These are phyloP conservation scores for Podospora pseudoanserina DNA, from an alignment of 495 filamentous ascomycete genomes.

Conservation along the genomic window DNA sequence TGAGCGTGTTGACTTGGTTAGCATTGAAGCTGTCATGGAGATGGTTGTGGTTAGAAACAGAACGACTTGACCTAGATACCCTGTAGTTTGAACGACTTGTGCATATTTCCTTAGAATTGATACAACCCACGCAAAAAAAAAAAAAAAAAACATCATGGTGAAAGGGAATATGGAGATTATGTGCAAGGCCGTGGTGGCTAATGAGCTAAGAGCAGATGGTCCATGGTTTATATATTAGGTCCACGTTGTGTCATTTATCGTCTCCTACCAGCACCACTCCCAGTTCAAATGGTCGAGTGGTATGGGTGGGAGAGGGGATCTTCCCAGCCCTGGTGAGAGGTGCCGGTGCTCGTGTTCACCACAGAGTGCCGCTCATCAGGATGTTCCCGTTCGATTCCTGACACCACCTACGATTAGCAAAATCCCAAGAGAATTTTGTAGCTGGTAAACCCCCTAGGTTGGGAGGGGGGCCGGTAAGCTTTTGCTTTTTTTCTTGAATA, in stretches of 20 bases:
- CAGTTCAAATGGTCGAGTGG: no score
- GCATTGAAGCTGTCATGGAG: not conserved
- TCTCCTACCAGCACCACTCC: no score
- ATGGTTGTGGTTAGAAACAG: not conserved
- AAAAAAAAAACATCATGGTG: no score
- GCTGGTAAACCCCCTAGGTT: not conserved
- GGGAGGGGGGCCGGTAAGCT: not conserved
- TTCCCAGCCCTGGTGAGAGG: no score
- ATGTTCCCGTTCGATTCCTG: not conserved
- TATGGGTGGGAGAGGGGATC: no score
- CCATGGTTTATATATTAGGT: no score
- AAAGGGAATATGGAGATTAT: no score
- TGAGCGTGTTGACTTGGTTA: not conserved
- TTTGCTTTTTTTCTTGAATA: not conserved
- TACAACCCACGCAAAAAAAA: not conserved
- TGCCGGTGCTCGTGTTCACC: no score
- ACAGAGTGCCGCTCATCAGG: not conserved
- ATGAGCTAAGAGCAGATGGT: no score
- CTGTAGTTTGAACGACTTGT: not conserved
- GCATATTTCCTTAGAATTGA: not conserved
- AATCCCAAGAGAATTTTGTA: not conserved
- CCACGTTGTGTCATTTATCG: no score
- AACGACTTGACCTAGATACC: not conserved
- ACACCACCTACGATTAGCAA: not conserved
- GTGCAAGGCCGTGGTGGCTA: no score